A percentile compares a stretch with the other conserved stretches of the same genome.
These are phyloP conservation scores for Thielaviopsis musarum DNA, from an alignment of 2,329 filamentous ascomycete species.

Conservation along the genomic window DNA sequence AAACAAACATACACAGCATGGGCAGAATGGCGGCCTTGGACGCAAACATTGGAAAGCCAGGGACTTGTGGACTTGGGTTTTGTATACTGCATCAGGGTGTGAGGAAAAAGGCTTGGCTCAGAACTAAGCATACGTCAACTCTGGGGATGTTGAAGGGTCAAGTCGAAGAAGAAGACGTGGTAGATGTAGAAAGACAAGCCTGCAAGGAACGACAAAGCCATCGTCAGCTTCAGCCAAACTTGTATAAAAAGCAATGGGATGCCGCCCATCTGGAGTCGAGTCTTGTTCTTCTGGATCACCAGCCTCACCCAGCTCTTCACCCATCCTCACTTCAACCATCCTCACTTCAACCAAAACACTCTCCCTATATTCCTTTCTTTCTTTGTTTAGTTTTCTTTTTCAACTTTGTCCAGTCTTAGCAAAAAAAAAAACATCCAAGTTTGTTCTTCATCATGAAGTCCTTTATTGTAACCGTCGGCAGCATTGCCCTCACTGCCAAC, in stretches of 20 bases:
- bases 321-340: constrained; percentile 7
- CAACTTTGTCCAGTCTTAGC: background rate
- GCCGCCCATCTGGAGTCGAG: background rate
- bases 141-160: no score
- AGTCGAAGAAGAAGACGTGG: no score
- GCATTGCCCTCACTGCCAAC: constrained; percentile 6
- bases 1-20: background rate
- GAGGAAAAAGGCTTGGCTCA: no score
- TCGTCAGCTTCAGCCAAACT: background rate
- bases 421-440: background rate
- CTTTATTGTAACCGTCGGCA: constrained; percentile 3
- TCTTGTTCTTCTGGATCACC: constrained; percentile 7
- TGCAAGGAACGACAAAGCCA: constrained; percentile 1
- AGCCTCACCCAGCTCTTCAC: constrained; percentile 5
- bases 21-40: no score
- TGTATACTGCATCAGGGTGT: no score
- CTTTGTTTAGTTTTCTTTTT: background rate
- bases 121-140: no score
- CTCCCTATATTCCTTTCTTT: background rate
- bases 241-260: background rate
- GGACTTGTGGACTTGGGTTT: no score
- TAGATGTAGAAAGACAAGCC: background rate
- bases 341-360: constrained; percentile 6
- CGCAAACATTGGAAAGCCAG: no score
- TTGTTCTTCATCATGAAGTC: constrained; percentile 8